Evolutionary conservation across 805 yeast genomes (phyloP).

Genomic region (Metschnikowia noctiluminum): DNA sequence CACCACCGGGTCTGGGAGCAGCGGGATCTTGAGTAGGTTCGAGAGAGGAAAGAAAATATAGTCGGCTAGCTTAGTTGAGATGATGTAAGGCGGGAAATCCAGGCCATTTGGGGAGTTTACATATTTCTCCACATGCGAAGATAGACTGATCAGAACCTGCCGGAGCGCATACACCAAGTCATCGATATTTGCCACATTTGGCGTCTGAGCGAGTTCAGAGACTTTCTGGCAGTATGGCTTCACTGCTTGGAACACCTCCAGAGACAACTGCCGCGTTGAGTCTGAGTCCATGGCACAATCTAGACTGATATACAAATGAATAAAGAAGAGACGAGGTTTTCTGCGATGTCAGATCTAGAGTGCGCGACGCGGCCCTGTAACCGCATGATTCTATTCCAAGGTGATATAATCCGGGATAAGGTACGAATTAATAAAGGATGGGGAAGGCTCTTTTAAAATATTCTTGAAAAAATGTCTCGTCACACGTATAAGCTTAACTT

Average conservation of each 20-base stretch:
- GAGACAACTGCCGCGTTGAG: conserved; percentile 19
- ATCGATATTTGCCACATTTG: conserved; percentile 7
- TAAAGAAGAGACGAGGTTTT: background rate
- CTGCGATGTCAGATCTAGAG: background rate
- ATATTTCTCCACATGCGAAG: conserved; percentile 2
- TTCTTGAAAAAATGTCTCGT: no score
- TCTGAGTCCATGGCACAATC: conserved; percentile 12
- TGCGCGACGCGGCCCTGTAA: conserved; percentile 1
- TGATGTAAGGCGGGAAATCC: conserved; percentile 15
- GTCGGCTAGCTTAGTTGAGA: conserved; percentile 36
- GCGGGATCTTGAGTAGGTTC: conserved; percentile 27
- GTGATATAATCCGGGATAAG: no score
- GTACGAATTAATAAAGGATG: no score
- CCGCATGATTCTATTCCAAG: conserved; percentile 3
- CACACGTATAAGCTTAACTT: no score
- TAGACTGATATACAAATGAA: background rate
- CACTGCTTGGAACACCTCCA: conserved; percentile 26
- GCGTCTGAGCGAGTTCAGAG: conserved; percentile 21
- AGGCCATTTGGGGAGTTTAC: background rate
- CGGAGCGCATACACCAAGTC: conserved; percentile 2
- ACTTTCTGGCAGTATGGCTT: conserved; percentile 32
- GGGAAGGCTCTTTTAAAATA: no score
- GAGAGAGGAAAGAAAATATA: conserved; percentile 41
- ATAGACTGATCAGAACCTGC: conserved; percentile 7
- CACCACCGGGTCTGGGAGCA: conserved; percentile 20